Base-by-base conservation (phyloP, 192 early-diverging fungal species). In the Lobulomyces angularis region DNA sequence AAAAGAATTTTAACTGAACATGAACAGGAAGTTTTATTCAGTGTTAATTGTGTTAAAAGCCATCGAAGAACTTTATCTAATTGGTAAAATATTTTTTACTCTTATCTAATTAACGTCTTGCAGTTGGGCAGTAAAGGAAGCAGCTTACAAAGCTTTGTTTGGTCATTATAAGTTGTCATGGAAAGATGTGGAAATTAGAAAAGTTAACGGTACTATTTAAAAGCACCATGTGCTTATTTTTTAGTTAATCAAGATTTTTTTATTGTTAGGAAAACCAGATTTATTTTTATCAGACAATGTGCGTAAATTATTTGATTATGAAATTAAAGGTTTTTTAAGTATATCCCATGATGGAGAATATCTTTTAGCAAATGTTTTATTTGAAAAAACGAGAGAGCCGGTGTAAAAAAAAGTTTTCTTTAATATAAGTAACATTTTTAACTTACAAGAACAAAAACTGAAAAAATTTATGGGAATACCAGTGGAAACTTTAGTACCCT, bases 281-380 rank as follows among this genome's bases (percentile, higher is more conserved):
- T 22, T 57, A 27, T 7, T n/a, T n/a, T n/a, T n/a, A n/a, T n/a
- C n/a, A n/a, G n/a, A n/a, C n/a, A n/a, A n/a, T n/a, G n/a, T n/a
- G n/a, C n/a, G n/a, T n/a, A n/a, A n/a, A n/a, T n/a, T n/a, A n/a
- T n/a, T n/a, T n/a, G n/a, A n/a, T 3, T 44, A 44, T 8, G 55
- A n/a, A n/a, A n/a, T n/a, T n/a, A n/a, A 48, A 19, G 28, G 64
- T 12, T 77, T 82, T 53, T 44, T 69, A 3, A 69, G 71, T 4
- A 56, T 84, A n/a, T 75, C 80, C n/a, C 84, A 86, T 51, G 84
- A 86, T 55, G 80, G 80, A 8, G 80, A 84, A 25, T 84, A 81
- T 58, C 59, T 69, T 8, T 62, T 80, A 24, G 77, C 79, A 3
- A 64, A 77, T 43, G 80, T 81, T 9, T 26, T 84, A 12, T 59